Evolutionary conservation across 2,329 filamentous ascomycete genomes (phyloP), one percentile per base, ranked within the genome.

Genomic region (Paecilomyces dactylethromorphus): DNA sequence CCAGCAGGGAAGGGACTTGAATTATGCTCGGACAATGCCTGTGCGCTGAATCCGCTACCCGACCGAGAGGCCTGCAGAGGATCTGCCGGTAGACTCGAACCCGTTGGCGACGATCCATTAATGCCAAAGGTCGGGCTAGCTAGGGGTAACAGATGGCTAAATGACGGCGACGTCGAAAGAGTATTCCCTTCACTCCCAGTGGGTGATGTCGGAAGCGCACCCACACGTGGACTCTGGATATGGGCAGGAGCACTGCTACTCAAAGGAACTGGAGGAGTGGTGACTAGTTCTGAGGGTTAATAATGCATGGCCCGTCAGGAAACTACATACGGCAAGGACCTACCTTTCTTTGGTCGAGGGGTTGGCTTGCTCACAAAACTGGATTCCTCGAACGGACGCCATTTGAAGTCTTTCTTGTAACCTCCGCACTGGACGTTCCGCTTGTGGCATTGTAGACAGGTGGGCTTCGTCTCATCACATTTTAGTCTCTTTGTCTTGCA

Each of bases 341-440:
- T 64, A 78, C 78, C 71, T 74, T 81, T 82, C 68, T 78, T 82
- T 49, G 74, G 61, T 65, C 79, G 82, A 13, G 65, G 58, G 29
- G 64, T 61, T 24, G 70, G 62, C 45, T 72, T 77, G 32, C 69
- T 65, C 11, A 68, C 74, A 62, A 86, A 79, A 57, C 76, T 85
- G 53, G 83, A 80, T 63, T 89, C 86, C 67, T 87, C 86, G 65
- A 89, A 89, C 0, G 86, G 82, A 56, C 86, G 79, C 87, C 87
- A 90, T 78, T 90, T 89, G 76, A 89, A 90, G 70, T 88, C 85
- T 70, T 88, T 90, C 71, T 85, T 88, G 74, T 90, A 90, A 35
- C 87, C 87, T 59, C 87, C 87, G 68, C 87, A 90, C 3, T 77
- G 70, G 22, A 90, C 86, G 62, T 82, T 85, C 56, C 87, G 80